These are phyloP conservation scores for Houttuynia cordata DNA, from an alignment of 164 flowering plant species.

Conservation along the genomic window DNA sequence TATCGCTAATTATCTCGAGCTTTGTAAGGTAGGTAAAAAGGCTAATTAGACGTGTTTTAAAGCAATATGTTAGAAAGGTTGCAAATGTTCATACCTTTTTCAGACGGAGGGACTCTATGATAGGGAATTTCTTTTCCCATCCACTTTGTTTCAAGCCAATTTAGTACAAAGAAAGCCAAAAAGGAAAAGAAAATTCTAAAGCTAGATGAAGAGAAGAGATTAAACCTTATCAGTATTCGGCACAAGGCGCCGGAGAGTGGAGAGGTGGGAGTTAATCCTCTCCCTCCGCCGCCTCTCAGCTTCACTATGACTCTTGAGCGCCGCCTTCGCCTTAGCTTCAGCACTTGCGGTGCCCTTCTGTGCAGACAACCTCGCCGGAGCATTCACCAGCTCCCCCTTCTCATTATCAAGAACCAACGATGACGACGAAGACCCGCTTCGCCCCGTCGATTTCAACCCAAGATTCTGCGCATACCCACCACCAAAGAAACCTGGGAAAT, in stretches of 20 bases:
- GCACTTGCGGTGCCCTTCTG: conserved; percentile 20
- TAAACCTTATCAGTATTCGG: conserved; percentile 56
- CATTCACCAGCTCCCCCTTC: conserved; percentile 45
- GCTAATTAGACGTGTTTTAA: too few relatives aligned
- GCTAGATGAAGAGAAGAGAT: background rate
- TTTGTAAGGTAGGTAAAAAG: too few relatives aligned
- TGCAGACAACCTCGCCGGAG: conserved; percentile 18
- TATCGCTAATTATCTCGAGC: too few relatives aligned
- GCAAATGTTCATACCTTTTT: too few relatives aligned
- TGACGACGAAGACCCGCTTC: conserved; percentile 25
- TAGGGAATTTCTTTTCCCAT: too few relatives aligned
- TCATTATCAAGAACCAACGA: conserved; percentile 42
- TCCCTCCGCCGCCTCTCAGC: conserved; percentile 92
- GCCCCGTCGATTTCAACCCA: conserved; percentile 11
- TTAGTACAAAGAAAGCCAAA: background rate
- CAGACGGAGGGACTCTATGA: too few relatives aligned
- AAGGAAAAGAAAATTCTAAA: background rate
- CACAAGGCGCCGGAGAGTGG: conserved; percentile 55
- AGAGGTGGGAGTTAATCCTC: conserved; percentile 79
- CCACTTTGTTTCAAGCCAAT: too few relatives aligned
- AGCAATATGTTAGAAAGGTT: too few relatives aligned
- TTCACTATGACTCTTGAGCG: conserved; percentile 83
- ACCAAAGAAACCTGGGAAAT: conserved; percentile 2
- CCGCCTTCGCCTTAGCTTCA: conserved; percentile 53
- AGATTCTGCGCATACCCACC: conserved; percentile 9